These are phyloP conservation scores for Colletotrichum tabaci DNA, from an alignment of 2,329 filamentous ascomycete species.

Conservation along the genomic window DNA sequence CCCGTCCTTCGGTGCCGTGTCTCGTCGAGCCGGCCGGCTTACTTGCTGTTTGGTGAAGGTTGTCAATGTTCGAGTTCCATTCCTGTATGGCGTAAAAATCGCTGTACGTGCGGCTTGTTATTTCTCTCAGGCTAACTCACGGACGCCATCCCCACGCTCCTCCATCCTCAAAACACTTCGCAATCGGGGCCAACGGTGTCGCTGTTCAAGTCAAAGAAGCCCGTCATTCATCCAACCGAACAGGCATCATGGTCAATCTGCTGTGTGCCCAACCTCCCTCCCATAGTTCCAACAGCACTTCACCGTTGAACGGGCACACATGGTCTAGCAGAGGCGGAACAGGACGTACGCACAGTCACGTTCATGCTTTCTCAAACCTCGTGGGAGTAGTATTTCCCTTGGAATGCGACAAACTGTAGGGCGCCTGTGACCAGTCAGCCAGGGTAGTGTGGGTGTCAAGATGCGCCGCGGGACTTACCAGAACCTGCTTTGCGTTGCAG, in stretches of 20 bases:
- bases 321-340: neutral
- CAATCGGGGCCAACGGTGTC: conserved; percentile 6
- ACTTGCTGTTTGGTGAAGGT: conserved; percentile 22
- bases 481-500: conserved; percentile 93
- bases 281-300: neutral
- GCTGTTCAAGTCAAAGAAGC: conserved; percentile 29
- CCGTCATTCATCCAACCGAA: conserved; percentile 13
- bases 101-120: conserved; percentile 34
- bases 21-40: conserved; percentile 12
- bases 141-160: conserved; percentile 18
- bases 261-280: conserved; percentile 5
- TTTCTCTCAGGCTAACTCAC: conserved; percentile 42
- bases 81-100: conserved; percentile 4
- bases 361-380: conserved; percentile 34
- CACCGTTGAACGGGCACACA: conserved; percentile 14
- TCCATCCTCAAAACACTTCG: conserved; percentile 6
- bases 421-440: conserved; percentile 64
- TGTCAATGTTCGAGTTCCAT: conserved; percentile 31
- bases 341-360: neutral
- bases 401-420: conserved; percentile 79
- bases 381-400: conserved; percentile 71
- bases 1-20: conserved; percentile 40
- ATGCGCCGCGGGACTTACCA: conserved; percentile 73
- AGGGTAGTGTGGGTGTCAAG: neutral
- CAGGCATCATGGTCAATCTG: conserved; percentile 6